Evolutionary conservation across 2,329 filamentous ascomycete genomes (phyloP).

Genomic region (Acrocalymma vagum): DNA sequence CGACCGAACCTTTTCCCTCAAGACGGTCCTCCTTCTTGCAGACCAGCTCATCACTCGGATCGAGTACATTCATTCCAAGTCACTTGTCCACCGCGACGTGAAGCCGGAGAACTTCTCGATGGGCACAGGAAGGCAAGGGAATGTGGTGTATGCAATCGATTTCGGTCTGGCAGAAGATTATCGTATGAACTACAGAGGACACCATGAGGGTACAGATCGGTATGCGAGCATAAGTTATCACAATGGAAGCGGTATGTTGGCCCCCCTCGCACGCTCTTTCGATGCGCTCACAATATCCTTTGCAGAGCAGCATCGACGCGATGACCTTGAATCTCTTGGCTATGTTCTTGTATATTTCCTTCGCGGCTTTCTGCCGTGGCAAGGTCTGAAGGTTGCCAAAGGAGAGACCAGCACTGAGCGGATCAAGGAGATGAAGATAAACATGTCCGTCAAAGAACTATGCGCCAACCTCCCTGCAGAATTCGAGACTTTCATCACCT

Average conservation of each 20-base stretch:
- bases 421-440: slow-evolving; percentile 10
- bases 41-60: slow-evolving; percentile 19
- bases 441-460: not conserved
- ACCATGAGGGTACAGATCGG: slow-evolving; percentile 99
- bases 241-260: slow-evolving; percentile 84
- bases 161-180: slow-evolving; percentile 10
- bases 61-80: slow-evolving; percentile 70
- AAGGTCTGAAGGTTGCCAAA: slow-evolving; percentile 28
- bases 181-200: slow-evolving; percentile 99
- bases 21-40: slow-evolving; percentile 21
- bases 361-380: slow-evolving; percentile 34
- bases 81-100: slow-evolving; percentile 87
- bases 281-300: too few relatives aligned
- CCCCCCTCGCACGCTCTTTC: too few relatives aligned
- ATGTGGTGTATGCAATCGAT: slow-evolving; percentile 24
- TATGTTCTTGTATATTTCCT: slow-evolving; percentile 37
- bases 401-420: slow-evolving; percentile 21
- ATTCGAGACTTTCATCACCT: slow-evolving; percentile 20
- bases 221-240: slow-evolving; percentile 99
- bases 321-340: slow-evolving; percentile 37
- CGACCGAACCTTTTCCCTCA: slow-evolving; percentile 20
- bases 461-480: slow-evolving; percentile 10
- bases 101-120: slow-evolving; percentile 88
- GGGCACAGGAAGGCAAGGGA: slow-evolving; percentile 22
- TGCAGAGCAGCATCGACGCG: slow-evolving; percentile 34